These are phyloP conservation scores for Jatropha podagrica DNA, from an alignment of 441 rosid species.

Conservation along the genomic window DNA sequence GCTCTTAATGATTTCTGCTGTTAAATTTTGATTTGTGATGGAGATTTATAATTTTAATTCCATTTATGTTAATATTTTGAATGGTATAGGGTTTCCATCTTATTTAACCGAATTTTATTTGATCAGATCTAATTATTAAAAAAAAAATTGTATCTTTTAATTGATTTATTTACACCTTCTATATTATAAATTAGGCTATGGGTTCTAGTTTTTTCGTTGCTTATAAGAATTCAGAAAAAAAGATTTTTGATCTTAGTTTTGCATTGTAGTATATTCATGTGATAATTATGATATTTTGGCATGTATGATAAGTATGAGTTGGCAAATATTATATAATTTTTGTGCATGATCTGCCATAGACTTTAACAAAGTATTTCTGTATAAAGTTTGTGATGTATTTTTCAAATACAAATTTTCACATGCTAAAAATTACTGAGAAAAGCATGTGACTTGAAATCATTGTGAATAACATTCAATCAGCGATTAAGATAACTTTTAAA, in stretches of 20 bases:
- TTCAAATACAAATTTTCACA: not conserved
- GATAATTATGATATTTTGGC: not conserved
- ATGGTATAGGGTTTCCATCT: not conserved
- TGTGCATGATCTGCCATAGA: not conserved
- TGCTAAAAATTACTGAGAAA: not conserved
- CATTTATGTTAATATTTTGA: not conserved
- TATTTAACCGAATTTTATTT: not conserved
- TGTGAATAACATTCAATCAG: not conserved
- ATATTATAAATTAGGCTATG: not conserved
- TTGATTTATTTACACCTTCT: not conserved
- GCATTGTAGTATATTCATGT: not conserved
- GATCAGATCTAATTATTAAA: not conserved
- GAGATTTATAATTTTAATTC: not conserved
- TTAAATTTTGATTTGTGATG: not conserved
- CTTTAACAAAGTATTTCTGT: not conserved
- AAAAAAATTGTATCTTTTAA: not conserved
- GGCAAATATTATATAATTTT: not conserved
- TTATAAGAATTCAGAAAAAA: not conserved
- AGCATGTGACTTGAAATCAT: not conserved
- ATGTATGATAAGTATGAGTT: not conserved
- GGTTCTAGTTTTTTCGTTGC: not conserved
- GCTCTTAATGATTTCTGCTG: not conserved
- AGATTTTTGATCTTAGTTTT: not conserved
- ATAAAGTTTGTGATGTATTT: not conserved
- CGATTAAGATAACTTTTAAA: not conserved